Evolutionary conservation across 2,329 filamentous ascomycete genomes (phyloP).

Genomic region (Colletotrichum higginsianum): DNA sequence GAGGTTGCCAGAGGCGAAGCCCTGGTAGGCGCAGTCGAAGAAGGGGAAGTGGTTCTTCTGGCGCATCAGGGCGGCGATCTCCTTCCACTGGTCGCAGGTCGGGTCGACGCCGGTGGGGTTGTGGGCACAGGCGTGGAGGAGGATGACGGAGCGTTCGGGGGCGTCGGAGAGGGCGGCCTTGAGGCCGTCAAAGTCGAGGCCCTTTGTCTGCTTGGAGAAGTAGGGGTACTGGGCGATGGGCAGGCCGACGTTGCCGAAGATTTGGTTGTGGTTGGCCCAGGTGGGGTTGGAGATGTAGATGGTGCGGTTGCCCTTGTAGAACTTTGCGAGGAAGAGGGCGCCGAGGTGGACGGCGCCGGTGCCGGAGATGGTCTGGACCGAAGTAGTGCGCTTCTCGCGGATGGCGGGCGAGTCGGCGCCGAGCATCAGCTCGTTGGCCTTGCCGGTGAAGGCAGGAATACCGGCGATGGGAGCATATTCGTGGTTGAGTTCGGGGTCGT

Average conservation of each 20-base stretch:
- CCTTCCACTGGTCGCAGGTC: slow-evolving; percentile 93
- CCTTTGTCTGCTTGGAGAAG: slow-evolving; percentile 90
- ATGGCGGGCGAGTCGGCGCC: slow-evolving; percentile 86
- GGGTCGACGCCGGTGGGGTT: slow-evolving; percentile 98
- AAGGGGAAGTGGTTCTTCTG: slow-evolving; percentile 93
- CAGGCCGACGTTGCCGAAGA: slow-evolving; percentile 92
- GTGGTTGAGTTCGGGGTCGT: slow-evolving; percentile 93
- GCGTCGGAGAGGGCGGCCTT: slow-evolving; percentile 78
- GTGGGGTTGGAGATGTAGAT: slow-evolving; percentile 96
- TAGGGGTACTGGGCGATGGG: slow-evolving; percentile 90
- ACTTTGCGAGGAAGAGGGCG: slow-evolving; percentile 92
- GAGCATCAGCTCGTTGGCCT: slow-evolving; percentile 91
- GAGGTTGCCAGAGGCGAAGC: slow-evolving; percentile 94
- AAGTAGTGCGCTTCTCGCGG: slow-evolving; percentile 83
- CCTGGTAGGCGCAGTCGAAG: slow-evolving; percentile 98
- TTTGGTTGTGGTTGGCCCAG: slow-evolving; percentile 99
- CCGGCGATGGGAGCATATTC: slow-evolving; percentile 98
- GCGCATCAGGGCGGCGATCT: slow-evolving; percentile 84
- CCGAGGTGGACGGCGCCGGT: slow-evolving; percentile 96
- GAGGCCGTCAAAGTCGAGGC: slow-evolving; percentile 94
- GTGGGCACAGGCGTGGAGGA: slow-evolving; percentile 96
- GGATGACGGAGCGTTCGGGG: slow-evolving; percentile 85
- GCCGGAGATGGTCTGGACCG: slow-evolving; percentile 95
- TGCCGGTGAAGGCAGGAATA: slow-evolving; percentile 85
- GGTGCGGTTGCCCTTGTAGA: slow-evolving; percentile 82